phyloP scores from a whole-genome alignment of 495 filamentous ascomycete species.

The Penicillium fimorum region DNA sequence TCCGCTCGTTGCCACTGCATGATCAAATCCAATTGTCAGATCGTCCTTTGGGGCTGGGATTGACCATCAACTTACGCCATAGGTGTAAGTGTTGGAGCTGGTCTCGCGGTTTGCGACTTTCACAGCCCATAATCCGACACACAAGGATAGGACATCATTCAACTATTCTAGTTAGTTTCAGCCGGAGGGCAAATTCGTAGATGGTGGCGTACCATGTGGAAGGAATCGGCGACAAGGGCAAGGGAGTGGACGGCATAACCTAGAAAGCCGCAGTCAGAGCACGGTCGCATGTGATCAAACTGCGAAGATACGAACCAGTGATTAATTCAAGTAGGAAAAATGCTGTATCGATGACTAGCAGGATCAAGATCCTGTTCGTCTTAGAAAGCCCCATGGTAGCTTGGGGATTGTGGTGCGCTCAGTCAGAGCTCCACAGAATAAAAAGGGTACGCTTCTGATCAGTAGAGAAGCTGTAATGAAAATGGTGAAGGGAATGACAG shows the following conservation, averaged over 20 bases:
- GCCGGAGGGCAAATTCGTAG: neutral
- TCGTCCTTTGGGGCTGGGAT: conserved; percentile 9
- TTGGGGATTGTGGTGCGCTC: conserved; percentile 28
- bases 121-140: conserved; percentile 93
- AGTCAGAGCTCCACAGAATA: conserved; percentile 16
- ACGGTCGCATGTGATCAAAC: neutral
- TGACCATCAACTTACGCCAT: conserved; percentile 64
- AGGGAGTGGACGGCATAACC: conserved; percentile 84
- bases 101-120: conserved; percentile 75
- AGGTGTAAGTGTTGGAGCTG: conserved; percentile 85
- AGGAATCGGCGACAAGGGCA: conserved; percentile 92
- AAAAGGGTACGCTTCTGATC: neutral
- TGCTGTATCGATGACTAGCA: conserved; percentile 81
- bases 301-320: conserved; percentile 51
- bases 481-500: neutral
- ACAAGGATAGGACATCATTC: conserved; percentile 93
- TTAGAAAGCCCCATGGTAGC: conserved; percentile 85
- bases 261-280: conserved; percentile 27
- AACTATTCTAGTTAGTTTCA: conserved; percentile 44
- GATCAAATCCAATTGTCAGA: conserved; percentile 33
- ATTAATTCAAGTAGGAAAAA: conserved; percentile 91
- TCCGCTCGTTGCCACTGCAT: conserved; percentile 93
- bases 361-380: conserved; percentile 84
- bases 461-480: neutral
- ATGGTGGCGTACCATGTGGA: conserved; percentile 78